A percentile compares a stretch with the other conserved stretches of the same genome.
Evolutionary conservation across 1,284 basidiomycete species (phyloP).

Genomic region (Cystobasidiaceae sp.): DNA sequence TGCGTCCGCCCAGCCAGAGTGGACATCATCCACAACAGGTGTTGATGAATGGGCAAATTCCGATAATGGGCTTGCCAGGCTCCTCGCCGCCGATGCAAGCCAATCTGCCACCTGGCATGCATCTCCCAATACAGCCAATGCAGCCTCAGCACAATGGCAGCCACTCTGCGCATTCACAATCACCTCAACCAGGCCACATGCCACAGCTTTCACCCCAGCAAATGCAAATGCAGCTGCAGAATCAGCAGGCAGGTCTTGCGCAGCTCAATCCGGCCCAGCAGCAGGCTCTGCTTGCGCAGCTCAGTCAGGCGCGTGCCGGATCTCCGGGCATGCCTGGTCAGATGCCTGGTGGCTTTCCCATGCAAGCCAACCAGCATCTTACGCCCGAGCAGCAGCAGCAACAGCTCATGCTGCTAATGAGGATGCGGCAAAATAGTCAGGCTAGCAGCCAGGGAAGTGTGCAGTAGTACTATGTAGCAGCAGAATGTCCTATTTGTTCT

Average conservation of each 20-base stretch:
- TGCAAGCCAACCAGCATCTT: not conserved
- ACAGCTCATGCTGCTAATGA: conserved; percentile 19
- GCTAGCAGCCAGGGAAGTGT: conserved; percentile 26
- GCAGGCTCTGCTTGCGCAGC: conserved; percentile 26
- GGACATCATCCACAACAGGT: too few species aligned
- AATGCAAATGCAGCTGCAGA: conserved; percentile 17
- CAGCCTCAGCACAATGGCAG: conserved; percentile 3
- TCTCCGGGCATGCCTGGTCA: conserved; percentile 15
- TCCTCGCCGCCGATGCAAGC: conserved; percentile 21
- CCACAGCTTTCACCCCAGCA: conserved; percentile 22
- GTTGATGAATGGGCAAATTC: conserved; percentile 8
- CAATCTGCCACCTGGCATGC: conserved; percentile 11
- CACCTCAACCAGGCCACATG: conserved; percentile 16
- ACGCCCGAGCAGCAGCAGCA: conserved; percentile 13
- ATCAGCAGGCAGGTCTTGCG: conserved; percentile 7
- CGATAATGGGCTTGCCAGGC: not conserved
- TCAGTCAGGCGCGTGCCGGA: conserved; percentile 16
- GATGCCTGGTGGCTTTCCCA: conserved; percentile 25
- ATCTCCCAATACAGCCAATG: conserved; percentile 6
- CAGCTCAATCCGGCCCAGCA: conserved; percentile 25
- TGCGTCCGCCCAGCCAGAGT: too few species aligned
- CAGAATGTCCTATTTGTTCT: too few species aligned
- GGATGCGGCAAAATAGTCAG: conserved; percentile 27
- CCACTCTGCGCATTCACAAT: conserved; percentile 1
- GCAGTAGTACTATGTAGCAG: conserved; percentile 9